These are phyloP conservation scores for Colletotrichum noveboracense DNA, from an alignment of 2,329 filamentous ascomycete species.

Conservation along the genomic window DNA sequence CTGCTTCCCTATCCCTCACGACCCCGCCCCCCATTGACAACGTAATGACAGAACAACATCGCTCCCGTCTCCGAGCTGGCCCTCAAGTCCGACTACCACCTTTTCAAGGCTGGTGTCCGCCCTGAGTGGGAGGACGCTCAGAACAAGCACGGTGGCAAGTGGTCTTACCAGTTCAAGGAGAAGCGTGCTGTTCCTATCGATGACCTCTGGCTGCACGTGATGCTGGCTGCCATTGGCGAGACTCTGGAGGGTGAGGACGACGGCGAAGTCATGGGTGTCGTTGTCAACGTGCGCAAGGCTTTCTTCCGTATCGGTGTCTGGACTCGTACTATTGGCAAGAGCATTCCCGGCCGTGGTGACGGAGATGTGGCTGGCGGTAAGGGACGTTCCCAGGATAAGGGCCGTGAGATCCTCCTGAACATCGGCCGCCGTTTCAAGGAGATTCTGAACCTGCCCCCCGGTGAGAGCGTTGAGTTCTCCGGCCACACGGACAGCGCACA, in stretches of 20 bases:
- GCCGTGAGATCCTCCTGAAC: slow-evolving; percentile 80
- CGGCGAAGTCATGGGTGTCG: slow-evolving; percentile 98
- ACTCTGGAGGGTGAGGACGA: slow-evolving; percentile 94
- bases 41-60: slow-evolving; percentile 86
- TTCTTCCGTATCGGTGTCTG: slow-evolving; percentile 98
- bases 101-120: slow-evolving; percentile 96
- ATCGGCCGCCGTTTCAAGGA: slow-evolving; percentile 95
- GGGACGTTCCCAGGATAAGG: slow-evolving; percentile 80
- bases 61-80: slow-evolving; percentile 93
- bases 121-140: slow-evolving; percentile 98
- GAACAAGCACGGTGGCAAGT: slow-evolving; percentile 99
- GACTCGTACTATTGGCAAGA: slow-evolving; percentile 93
- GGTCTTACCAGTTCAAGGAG: slow-evolving; percentile 98
- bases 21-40: slow-evolving; percentile 22
- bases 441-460: slow-evolving; percentile 77
- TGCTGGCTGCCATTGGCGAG: slow-evolving; percentile 96
- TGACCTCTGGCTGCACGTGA: slow-evolving; percentile 94
- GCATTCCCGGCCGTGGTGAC: slow-evolving; percentile 76
- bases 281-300: slow-evolving; percentile 97
- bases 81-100: slow-evolving; percentile 98
- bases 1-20: not conserved
- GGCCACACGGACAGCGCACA: slow-evolving; percentile 95
- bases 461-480: slow-evolving; percentile 89
- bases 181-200: slow-evolving; percentile 93
- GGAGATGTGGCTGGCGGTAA: slow-evolving; percentile 77